These are phyloP conservation scores for Phanerochaete carnosa DNA, from an alignment of 768 basidiomycete genomes.

Conservation along the genomic window DNA sequence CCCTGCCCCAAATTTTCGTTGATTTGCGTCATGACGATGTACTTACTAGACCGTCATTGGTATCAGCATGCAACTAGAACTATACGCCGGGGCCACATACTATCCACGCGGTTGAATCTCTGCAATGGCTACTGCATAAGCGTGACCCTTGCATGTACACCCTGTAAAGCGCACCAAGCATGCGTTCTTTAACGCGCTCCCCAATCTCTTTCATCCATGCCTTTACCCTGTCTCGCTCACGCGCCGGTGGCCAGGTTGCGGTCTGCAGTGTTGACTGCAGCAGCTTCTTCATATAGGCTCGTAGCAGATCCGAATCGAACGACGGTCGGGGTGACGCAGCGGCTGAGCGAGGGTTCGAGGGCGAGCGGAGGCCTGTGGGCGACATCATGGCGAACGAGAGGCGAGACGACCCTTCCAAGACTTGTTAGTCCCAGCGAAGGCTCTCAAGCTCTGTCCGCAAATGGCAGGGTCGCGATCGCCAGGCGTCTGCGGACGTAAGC, in stretches of 20 bases:
- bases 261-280: slow-evolving; percentile 65
- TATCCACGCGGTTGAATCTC: slow-evolving; percentile 80
- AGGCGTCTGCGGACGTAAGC: neutral
- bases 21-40: slow-evolving; percentile 81
- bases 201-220: slow-evolving; percentile 82
- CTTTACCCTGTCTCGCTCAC: slow-evolving; percentile 68
- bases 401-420: slow-evolving; percentile 10
- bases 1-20: slow-evolving; percentile 85
- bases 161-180: slow-evolving; percentile 45
- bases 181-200: slow-evolving; percentile 80
- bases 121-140: slow-evolving; percentile 15
- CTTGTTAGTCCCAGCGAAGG: neutral
- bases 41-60: slow-evolving; percentile 55
- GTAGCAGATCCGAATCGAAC: slow-evolving; percentile 73
- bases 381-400: slow-evolving; percentile 9
- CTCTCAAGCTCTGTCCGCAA: slow-evolving; percentile 1
- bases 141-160: neutral
- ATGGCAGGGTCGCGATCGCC: slow-evolving; percentile 1
- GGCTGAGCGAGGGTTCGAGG: slow-evolving; percentile 56
- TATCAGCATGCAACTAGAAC: neutral
- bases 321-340: slow-evolving; percentile 49
- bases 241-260: slow-evolving; percentile 62
- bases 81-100: slow-evolving; percentile 45
- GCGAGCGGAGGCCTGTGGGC: slow-evolving; percentile 52
- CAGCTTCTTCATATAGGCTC: slow-evolving; percentile 80